Evolutionary conservation across 345 rosid genomes (phyloP).

Genomic region (Eucalyptus lansdowneana): DNA sequence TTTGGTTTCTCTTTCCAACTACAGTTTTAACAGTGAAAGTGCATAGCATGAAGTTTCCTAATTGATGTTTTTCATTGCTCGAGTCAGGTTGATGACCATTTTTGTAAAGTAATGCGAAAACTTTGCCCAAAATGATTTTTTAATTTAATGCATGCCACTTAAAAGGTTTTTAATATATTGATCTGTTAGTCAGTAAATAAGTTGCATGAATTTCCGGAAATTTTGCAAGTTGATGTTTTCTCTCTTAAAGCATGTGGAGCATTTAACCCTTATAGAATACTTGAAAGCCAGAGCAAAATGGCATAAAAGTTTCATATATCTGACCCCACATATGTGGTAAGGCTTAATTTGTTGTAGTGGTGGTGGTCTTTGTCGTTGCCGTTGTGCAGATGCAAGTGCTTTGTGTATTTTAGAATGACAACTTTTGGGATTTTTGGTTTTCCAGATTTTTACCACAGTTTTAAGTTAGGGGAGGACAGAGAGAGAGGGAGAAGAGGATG

Average conservation of each 20-base stretch:
- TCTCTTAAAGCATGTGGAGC: not conserved
- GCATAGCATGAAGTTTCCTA: not conserved
- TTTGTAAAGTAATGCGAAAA: not conserved
- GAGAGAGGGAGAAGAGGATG: not conserved
- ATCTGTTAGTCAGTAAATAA: not conserved
- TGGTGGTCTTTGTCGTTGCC: not conserved
- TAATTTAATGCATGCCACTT: not conserved
- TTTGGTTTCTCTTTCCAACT: not conserved
- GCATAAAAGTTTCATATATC: not conserved
- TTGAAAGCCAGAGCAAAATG: not conserved
- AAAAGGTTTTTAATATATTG: not conserved
- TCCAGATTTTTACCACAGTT: not conserved
- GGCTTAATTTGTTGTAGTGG: not conserved
- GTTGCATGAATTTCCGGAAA: not conserved
- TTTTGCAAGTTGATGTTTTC: not conserved
- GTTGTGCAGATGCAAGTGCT: not conserved
- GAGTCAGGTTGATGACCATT: not conserved
- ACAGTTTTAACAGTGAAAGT: not conserved
- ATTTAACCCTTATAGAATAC: not conserved
- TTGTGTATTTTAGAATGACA: not conserved
- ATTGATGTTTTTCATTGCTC: not conserved
- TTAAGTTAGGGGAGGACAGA: not conserved
- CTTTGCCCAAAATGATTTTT: not conserved
- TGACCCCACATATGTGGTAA: not conserved
- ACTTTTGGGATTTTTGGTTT: not conserved